phyloP scores from a whole-genome alignment of 768 basidiomycete genomes.

The Mycena maculata region DNA sequence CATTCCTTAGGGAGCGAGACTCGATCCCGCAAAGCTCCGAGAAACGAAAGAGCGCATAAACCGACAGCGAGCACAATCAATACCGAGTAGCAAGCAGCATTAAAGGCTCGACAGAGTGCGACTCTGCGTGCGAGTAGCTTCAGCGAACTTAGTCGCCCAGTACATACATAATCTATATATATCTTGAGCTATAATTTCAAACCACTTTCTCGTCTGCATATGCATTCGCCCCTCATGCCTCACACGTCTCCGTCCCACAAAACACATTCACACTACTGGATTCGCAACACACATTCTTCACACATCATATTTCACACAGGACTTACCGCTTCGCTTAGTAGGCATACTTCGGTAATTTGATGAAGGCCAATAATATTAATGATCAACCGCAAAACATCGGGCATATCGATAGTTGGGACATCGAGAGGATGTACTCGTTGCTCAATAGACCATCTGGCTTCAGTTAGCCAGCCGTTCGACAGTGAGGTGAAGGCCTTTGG shows the following conservation, averaged over 20 bases:
- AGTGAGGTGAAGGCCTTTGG: constrained; percentile 13
- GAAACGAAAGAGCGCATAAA: too few relatives aligned
- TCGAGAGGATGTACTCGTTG: constrained; percentile 16
- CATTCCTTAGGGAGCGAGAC: too few relatives aligned
- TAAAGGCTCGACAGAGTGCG: too few relatives aligned
- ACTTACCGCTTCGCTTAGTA: constrained; percentile 2
- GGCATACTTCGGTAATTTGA: constrained; percentile 10
- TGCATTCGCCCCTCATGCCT: neutral
- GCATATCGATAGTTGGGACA: constrained; percentile 12
- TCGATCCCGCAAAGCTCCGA: too few relatives aligned
- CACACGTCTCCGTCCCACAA: constrained; percentile 1
- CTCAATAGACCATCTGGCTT: constrained; percentile 14
- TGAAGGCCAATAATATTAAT: constrained; percentile 14
- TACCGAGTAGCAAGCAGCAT: too few relatives aligned
- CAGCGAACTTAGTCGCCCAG: too few relatives aligned
- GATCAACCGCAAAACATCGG: constrained; percentile 16
- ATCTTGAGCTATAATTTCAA: too few relatives aligned
- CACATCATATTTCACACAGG: neutral
- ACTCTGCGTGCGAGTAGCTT: too few relatives aligned
- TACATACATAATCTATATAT: too few relatives aligned
- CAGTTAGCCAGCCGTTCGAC: constrained; percentile 15
- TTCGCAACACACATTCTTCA: constrained; percentile 3
- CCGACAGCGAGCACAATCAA: too few relatives aligned
- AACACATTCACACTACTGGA: neutral
- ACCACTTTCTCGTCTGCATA: too few relatives aligned